Conservation (phyloP, 768 basidiomycete genomes). For the Trametes elegans region DNA sequence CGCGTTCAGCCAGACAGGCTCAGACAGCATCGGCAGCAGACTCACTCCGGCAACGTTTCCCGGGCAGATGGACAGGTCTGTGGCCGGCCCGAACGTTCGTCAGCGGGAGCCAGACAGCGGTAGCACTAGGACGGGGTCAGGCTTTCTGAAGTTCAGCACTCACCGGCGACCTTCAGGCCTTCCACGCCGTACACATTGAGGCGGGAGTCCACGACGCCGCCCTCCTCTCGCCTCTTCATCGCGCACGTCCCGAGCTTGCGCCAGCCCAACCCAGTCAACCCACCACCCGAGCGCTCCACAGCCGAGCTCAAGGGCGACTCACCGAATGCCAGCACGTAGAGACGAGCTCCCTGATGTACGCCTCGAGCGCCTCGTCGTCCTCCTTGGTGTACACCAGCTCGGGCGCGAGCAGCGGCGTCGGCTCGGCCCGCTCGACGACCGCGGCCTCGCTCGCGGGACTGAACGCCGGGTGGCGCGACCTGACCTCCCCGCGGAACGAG, state of each 20-base stretch:
- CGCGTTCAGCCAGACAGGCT: not conserved
- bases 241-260: slow-evolving; percentile 64
- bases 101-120: too few relatives aligned
- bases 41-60: slow-evolving; percentile 6
- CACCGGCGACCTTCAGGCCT: slow-evolving; percentile 42
- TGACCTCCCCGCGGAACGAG: slow-evolving; percentile 34
- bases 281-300: not conserved
- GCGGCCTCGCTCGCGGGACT: slow-evolving; percentile 26
- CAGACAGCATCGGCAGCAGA: not conserved
- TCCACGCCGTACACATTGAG: slow-evolving; percentile 61
- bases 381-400: slow-evolving; percentile 33
- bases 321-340: slow-evolving; percentile 36
- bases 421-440: slow-evolving; percentile 12
- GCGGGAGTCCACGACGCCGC: slow-evolving; percentile 59
- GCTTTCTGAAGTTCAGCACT: too few relatives aligned
- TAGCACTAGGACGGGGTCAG: too few relatives aligned
- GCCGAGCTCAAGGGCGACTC: not conserved
- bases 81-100: not conserved
- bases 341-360: slow-evolving; percentile 27
- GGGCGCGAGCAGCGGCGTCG: slow-evolving; percentile 29
- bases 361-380: slow-evolving; percentile 35
- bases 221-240: slow-evolving; percentile 59
- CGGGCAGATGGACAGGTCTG: slow-evolving; percentile 7
- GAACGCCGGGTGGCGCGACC: slow-evolving; percentile 31
- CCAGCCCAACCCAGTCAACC: slow-evolving; percentile 13